Evolutionary conservation across 345 rosid species (phyloP), one percentile per base, ranked within the genome.

Genomic region (Sonneratia caseolaris): DNA sequence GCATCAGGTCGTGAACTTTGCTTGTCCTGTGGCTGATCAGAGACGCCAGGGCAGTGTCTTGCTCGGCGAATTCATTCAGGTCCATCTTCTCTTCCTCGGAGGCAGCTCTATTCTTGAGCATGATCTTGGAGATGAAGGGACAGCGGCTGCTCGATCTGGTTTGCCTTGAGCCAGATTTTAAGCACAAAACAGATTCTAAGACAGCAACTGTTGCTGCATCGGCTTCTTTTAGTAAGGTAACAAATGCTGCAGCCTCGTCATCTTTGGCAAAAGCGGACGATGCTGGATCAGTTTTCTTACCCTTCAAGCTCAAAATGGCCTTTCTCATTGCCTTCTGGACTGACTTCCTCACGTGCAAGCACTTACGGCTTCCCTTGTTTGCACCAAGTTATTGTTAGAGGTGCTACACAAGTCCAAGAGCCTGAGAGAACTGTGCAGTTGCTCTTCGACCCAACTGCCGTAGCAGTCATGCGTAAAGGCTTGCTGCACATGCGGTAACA

Each of bases 291-390:
- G 5, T 22, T 2, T 47, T 47, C 51, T 14, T 47, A 47, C 15
- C 51, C 51, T 47, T 47, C 51, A 47, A 53, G 59, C 59, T 18
- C 59, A 5, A 19, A 18, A 53, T 19, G n/a, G 59, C 59, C 74
- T 81, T 84, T 9, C 73, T 76, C 72, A 85, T 70, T 66, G 85
- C 74, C 71, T 74, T 86, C 72, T 80, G 85, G 45, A 78, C 71
- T 3, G 69, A 45, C 73, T 78, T 85, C 79, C 89, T 82, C 7
- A 80, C 72, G 72, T 53, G 15, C 21, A 85, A 38, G 78, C 78
- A 86, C 51, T 82, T 81, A 72, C 74, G 22, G 43, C 62, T 70
- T 79, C 74, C 70, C 75, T 75, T 7, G 66, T 73, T 37, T 77
- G 73, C 40, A 9, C 16, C 11, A 47, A 14, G 51, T 13, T 14